Evolutionary conservation across 192 early-diverging fungal species (phyloP).

Genomic region (Geranomyces variabilis): DNA sequence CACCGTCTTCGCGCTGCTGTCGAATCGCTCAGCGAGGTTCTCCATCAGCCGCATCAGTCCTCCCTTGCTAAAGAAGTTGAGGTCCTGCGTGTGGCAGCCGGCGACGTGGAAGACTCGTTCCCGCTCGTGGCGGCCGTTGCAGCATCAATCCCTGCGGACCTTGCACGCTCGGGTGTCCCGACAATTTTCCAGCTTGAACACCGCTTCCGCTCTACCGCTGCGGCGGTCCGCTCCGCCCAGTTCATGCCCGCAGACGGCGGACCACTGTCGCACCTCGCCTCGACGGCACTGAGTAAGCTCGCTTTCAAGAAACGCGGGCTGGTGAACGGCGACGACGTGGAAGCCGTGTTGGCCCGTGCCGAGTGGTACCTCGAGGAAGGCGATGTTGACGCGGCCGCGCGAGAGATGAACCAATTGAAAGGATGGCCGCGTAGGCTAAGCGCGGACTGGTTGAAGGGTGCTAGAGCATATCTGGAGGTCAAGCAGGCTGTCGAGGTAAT

Average conservation of each 20-base stretch:
- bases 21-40: constrained; percentile 62
- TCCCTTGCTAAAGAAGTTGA: constrained; percentile 76
- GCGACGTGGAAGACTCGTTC: constrained; percentile 47
- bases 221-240: constrained; percentile 74
- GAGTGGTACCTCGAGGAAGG: constrained; percentile 73
- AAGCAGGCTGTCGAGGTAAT: constrained; percentile 84
- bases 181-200: constrained; percentile 60
- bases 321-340: constrained; percentile 83
- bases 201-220: constrained; percentile 69
- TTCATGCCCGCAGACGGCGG: constrained; percentile 88
- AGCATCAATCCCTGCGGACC: constrained; percentile 40
- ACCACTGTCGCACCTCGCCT: constrained; percentile 78
- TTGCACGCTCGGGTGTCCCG: constrained; percentile 65
- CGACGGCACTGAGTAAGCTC: constrained; percentile 68
- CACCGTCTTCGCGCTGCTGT: constrained; percentile 69
- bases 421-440: constrained; percentile 90
- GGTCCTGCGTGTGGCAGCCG: constrained; percentile 55
- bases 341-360: constrained; percentile 79
- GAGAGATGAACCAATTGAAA: constrained; percentile 90
- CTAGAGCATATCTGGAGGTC: constrained; percentile 82
- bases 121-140: constrained; percentile 45
- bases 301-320: constrained; percentile 86
- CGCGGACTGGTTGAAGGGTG: constrained; percentile 82
- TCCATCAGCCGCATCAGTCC: constrained; percentile 37
- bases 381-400: constrained; percentile 82